Evolutionary conservation across 305 asterid species (phyloP), one percentile per base, ranked within the genome.

Genomic region (Fraxinus floribunda): DNA sequence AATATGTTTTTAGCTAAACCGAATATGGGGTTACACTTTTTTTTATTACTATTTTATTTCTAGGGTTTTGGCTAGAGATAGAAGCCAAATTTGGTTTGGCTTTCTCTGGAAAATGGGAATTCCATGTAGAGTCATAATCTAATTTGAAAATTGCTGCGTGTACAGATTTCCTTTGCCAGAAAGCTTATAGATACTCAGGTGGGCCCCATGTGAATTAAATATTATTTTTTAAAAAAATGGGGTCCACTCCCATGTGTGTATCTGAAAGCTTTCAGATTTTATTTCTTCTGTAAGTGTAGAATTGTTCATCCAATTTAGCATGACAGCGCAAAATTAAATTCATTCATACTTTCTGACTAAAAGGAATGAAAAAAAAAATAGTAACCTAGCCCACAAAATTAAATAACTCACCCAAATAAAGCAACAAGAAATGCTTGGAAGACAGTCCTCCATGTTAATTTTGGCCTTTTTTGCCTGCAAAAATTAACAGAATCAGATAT

Each of bases 381-480:
- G 16, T 22, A 8, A 22, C 5, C 5, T 8, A 9, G 62, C 62
- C 22, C 8, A 5, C 2, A 1, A 20, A n/a, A 18, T 9, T 11
- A 52, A 38, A 26, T 7, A 10, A 71, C 88, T 85, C 79, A 90
- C 93, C 93, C 93, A 78, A 90, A 84, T 52, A 90, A 79, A 10
- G 89, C 90, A 85, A 76, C 77, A 13, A 82, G 5, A 79, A 87
- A 88, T 76, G 89, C 90, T 77, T 81, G 91, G 4, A 80, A 75
- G 11, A 11, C 16, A 64, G 87, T 83, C 77, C 78, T 87, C 90
- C 86, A 79, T 4, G 89, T 90, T 88, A 90, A 60, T 87, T 80
- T 88, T 2, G 91, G 93, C 86, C 93, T 83, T 5, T 20, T 90
- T 75, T 90, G 86, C 86, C 93, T 90, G 90, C 83, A 85, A 52